These are phyloP conservation scores for Suillus plorans DNA, from an alignment of 768 basidiomycete species.

Conservation along the genomic window DNA sequence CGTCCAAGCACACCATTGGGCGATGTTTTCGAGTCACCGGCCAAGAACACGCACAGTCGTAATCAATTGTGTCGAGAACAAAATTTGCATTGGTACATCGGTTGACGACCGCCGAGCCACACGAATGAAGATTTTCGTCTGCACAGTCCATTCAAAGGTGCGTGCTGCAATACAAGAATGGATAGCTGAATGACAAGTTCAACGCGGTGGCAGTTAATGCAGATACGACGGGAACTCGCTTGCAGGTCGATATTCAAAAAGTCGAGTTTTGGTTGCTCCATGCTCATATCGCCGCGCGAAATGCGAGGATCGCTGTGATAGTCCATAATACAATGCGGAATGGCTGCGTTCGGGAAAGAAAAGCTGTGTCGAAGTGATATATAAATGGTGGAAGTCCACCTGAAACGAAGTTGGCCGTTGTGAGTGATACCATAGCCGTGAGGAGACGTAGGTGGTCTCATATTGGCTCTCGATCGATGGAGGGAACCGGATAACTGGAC, in stretches of 20 bases:
- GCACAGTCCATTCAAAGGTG: slow-evolving; percentile 17
- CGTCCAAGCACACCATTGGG: background rate
- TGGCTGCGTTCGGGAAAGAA: slow-evolving; percentile 43
- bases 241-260: slow-evolving; percentile 11
- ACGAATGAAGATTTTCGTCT: slow-evolving; percentile 15
- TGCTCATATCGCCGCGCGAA: slow-evolving; percentile 31
- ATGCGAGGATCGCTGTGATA: slow-evolving; percentile 40
- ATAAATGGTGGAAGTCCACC: slow-evolving; percentile 33
- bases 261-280: background rate
- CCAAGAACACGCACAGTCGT: background rate
- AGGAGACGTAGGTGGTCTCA: slow-evolving; percentile 10
- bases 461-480: background rate
- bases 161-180: slow-evolving; percentile 12
- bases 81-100: background rate
- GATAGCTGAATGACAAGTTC: slow-evolving; percentile 8
- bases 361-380: slow-evolving; percentile 46
- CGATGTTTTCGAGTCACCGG: background rate
- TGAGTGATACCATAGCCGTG: slow-evolving; percentile 25
- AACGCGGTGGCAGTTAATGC: background rate
- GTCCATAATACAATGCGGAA: slow-evolving; percentile 48
- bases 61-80: slow-evolving; percentile 44
- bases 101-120: slow-evolving; percentile 4
- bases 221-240: slow-evolving; percentile 6
- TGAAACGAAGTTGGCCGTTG: slow-evolving; percentile 30
- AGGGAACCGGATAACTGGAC: no score